phyloP scores from a whole-genome alignment of 495 filamentous ascomycete species.

The Cercophora scortea region DNA sequence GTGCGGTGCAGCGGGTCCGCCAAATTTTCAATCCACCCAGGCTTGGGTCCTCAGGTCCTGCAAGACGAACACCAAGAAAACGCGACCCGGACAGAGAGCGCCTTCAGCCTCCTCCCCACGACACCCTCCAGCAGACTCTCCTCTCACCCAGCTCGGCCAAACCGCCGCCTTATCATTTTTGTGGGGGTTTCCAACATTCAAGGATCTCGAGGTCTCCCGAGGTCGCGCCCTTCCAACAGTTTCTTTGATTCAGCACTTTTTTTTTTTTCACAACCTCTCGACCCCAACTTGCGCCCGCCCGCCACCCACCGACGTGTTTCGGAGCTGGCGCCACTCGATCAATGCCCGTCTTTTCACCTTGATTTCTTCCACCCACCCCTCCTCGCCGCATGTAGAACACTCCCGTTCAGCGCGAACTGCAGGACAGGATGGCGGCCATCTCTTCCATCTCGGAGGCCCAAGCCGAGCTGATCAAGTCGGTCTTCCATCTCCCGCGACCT shows the following conservation, averaged over 20 bases:
- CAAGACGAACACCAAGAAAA: not conserved
- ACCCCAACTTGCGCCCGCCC: not conserved
- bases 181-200: not conserved
- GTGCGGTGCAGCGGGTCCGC: not conserved
- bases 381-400: slow-evolving; percentile 2
- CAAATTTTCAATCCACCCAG: slow-evolving; percentile 1
- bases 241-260: too few species aligned
- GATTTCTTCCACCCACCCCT: not conserved
- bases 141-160: not conserved
- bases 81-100: not conserved
- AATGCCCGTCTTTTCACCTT: slow-evolving; percentile 6
- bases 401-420: slow-evolving; percentile 5
- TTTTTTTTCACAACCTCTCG: too few species aligned
- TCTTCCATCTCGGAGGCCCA: slow-evolving; percentile 20
- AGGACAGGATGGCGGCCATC: slow-evolving; percentile 18
- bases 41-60: not conserved
- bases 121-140: not conserved
- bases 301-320: not conserved
- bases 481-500: not conserved
- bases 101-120: not conserved
- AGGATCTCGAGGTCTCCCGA: not conserved
- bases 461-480: slow-evolving; percentile 32
- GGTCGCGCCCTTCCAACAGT: too few species aligned
- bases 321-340: not conserved
- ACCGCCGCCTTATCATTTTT: not conserved